phyloP scores from a whole-genome alignment of 1,284 basidiomycete genomes.

The Papiliotrema fonsecae region DNA sequence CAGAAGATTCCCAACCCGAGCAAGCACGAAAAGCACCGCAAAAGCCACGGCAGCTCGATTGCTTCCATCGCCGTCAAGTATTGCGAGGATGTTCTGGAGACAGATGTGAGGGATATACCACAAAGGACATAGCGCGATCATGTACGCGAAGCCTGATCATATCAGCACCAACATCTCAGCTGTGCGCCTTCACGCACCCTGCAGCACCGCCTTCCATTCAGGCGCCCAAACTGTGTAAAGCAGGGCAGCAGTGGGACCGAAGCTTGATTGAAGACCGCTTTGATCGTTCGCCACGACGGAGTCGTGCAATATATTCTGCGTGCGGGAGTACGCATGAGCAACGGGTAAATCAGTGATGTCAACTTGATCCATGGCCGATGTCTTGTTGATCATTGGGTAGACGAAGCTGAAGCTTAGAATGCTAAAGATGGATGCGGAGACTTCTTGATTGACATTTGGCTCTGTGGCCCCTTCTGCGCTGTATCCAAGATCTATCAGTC shows the following conservation, averaged over 20 bases:
- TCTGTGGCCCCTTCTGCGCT: background rate
- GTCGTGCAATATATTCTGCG: slow-evolving; percentile 24
- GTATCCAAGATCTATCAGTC: slow-evolving; percentile 3
- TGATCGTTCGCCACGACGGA: slow-evolving; percentile 15
- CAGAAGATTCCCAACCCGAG: slow-evolving; percentile 8
- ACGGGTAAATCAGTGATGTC: slow-evolving; percentile 79
- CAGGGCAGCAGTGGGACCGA: slow-evolving; percentile 14
- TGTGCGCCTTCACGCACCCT: slow-evolving; percentile 15
- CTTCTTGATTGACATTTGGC: slow-evolving; percentile 24
- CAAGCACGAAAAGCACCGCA: slow-evolving; percentile 17
- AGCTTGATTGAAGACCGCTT: slow-evolving; percentile 9
- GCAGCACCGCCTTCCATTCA: slow-evolving; percentile 8
- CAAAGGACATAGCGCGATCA: slow-evolving; percentile 14
- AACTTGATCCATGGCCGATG: slow-evolving; percentile 62
- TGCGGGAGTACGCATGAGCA: slow-evolving; percentile 58
- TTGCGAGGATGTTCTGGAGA: slow-evolving; percentile 23
- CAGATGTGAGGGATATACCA: slow-evolving; percentile 31
- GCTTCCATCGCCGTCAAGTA: slow-evolving; percentile 17
- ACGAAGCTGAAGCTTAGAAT: slow-evolving; percentile 68
- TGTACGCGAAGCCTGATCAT: slow-evolving; percentile 10
- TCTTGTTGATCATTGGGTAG: slow-evolving; percentile 71
- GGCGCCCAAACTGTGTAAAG: slow-evolving; percentile 23
- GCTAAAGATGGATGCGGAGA: slow-evolving; percentile 55
- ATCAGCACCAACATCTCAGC: too few species aligned
- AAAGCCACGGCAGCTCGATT: slow-evolving; percentile 16